phyloP scores from a whole-genome alignment of 805 yeast species.

The Wickerhamomyces hampshirensis region DNA sequence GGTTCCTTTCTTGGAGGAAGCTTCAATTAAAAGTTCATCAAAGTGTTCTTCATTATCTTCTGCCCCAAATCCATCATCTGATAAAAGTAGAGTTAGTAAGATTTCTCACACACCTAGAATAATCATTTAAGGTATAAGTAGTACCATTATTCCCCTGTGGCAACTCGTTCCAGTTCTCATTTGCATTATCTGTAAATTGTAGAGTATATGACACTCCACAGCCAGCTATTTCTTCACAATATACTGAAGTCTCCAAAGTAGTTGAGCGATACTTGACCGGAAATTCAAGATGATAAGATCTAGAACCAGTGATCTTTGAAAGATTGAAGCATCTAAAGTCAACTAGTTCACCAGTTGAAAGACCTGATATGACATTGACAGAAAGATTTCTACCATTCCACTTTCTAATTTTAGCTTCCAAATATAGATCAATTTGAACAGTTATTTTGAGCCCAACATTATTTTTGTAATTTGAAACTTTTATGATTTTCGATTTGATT shows the following conservation, averaged over 20 bases:
- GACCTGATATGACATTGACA: conserved; percentile 27
- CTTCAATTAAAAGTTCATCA: conserved; percentile 27
- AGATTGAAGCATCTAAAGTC: conserved; percentile 40
- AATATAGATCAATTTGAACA: conserved; percentile 17
- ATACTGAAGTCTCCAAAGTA: conserved; percentile 26
- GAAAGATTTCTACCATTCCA: conserved; percentile 34
- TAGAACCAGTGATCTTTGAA: conserved; percentile 22
- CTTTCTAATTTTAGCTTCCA: conserved; percentile 9
- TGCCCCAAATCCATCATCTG: conserved; percentile 15
- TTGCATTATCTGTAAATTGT: conserved; percentile 1
- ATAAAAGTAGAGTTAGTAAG: conserved; percentile 6
- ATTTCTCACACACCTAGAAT: conserved; percentile 1
- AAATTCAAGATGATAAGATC: conserved; percentile 25
- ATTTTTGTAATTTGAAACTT: conserved; percentile 4
- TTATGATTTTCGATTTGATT: conserved; percentile 17
- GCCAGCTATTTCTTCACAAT: conserved; percentile 37
- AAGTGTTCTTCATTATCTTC: conserved; percentile 24
- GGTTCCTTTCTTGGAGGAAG: conserved; percentile 4
- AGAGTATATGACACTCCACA: conserved; percentile 13
- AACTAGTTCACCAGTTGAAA: conserved; percentile 31
- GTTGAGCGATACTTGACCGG: conserved; percentile 18
- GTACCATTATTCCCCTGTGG: conserved; percentile 1
- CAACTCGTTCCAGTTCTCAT: background rate
- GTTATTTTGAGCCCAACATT: conserved; percentile 6
- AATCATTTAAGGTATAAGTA: conserved; percentile 7